Conservation (phyloP, 164 flowering plant species). For the Macadamia integrifolia region DNA sequence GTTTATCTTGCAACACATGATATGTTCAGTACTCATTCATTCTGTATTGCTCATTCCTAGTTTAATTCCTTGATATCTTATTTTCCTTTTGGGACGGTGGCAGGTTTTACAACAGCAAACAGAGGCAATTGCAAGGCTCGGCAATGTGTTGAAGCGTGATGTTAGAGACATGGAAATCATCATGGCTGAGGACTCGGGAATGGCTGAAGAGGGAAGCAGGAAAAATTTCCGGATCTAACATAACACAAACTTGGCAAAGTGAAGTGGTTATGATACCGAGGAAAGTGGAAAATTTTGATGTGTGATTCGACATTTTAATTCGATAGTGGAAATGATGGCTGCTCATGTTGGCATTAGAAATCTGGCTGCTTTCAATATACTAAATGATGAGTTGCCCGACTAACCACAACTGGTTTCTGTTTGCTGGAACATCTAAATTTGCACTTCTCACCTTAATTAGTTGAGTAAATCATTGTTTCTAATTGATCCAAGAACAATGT, state of each 20-base stretch:
- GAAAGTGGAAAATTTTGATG: background rate
- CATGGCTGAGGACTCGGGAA: constrained; percentile 74
- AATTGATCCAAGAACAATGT: too few species aligned
- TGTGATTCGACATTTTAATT: background rate
- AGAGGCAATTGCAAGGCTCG: constrained; percentile 85
- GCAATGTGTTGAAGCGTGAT: constrained; percentile 85
- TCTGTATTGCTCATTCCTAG: background rate
- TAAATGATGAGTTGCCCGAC: background rate
- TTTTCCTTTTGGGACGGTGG: background rate
- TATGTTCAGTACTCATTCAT: too few species aligned
- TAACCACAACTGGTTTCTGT: background rate
- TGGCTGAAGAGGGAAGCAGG: constrained; percentile 26
- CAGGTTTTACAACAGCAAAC: constrained; percentile 97
- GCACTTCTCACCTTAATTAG: too few species aligned
- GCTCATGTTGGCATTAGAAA: background rate
- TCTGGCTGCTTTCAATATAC: background rate
- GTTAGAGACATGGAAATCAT: constrained; percentile 83
- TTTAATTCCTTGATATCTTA: background rate
- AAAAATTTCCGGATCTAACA: background rate
- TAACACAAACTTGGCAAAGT: background rate
- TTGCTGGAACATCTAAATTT: too few species aligned
- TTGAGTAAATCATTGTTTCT: too few species aligned
- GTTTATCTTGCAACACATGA: background rate
- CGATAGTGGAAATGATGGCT: background rate
- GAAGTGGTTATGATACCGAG: too few species aligned